Evolutionary conservation across 169 alveolate species (phyloP).

Genomic region (Plasmodium falciparum): DNA sequence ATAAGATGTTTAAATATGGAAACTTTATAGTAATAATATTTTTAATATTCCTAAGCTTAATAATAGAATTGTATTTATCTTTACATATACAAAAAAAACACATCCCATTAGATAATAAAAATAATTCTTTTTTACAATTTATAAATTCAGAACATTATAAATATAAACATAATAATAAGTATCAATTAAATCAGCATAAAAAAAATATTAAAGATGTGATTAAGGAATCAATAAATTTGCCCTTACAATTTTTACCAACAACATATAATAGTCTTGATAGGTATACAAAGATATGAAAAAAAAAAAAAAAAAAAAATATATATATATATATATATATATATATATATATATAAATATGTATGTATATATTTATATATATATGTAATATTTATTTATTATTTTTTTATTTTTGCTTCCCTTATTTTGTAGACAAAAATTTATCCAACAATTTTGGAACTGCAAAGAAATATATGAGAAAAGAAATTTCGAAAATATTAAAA

Average conservation of each 20-base stretch:
- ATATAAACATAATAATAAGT: neutral
- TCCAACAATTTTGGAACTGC: constrained; percentile 43
- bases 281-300: neutral
- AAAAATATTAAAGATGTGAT: constrained; percentile 43
- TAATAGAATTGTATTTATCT: neutral
- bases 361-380: neutral
- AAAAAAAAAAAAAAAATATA: too few species aligned
- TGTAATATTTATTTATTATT: neutral
- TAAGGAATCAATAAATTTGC: constrained; percentile 53
- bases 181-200: constrained; percentile 19
- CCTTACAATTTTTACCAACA: constrained; percentile 37
- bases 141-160: neutral
- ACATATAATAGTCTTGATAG: constrained; percentile 58
- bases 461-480: constrained; percentile 40
- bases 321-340: too few species aligned
- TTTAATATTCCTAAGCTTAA: neutral
- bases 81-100: neutral
- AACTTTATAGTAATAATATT: neutral
- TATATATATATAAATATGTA: neutral
- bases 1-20: constrained; percentile 11
- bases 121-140: neutral
- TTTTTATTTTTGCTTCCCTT: neutral
- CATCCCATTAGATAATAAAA: neutral
- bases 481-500: constrained; percentile 40
- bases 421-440: constrained; percentile 26